Conservation (phyloP, 768 basidiomycete species). For the Macrocybe gigantea region DNA sequence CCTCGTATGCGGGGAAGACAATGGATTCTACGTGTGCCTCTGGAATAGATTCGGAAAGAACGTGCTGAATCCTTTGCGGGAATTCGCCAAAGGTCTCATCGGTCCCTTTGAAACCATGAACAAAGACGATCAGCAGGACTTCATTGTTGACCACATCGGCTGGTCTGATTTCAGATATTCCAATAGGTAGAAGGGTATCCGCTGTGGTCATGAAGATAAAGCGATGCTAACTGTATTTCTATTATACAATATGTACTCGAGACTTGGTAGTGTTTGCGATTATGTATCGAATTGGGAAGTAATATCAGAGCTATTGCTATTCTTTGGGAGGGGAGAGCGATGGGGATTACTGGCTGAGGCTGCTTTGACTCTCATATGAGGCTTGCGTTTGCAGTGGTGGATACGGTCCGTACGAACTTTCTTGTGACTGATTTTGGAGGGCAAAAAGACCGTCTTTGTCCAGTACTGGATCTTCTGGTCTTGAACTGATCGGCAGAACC, state of each 20-base stretch:
- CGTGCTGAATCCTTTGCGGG: conserved; percentile 72
- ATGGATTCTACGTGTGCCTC: conserved; percentile 59
- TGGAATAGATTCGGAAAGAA: conserved; percentile 60
- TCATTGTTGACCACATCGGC: conserved; percentile 25
- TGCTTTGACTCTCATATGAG: conserved; percentile 44
- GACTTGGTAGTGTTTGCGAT: neutral
- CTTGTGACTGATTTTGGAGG: conserved; percentile 11
- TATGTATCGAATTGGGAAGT: no score
- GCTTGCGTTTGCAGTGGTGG: conserved; percentile 47
- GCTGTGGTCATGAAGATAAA: neutral
- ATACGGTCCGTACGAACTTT: conserved; percentile 21
- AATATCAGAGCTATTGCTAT: no score
- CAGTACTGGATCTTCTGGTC: no score
- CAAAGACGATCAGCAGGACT: conserved; percentile 65
- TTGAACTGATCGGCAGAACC: conserved; percentile 7
- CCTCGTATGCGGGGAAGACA: conserved; percentile 90
- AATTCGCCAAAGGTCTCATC: conserved; percentile 75
- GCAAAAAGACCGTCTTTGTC: no score
- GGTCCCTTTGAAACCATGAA: conserved; percentile 66
- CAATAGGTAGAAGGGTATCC: neutral
- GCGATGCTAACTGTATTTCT: neutral
- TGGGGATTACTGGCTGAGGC: conserved; percentile 17
- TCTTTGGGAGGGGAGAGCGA: neutral
- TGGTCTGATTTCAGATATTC: conserved; percentile 2
- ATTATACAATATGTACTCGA: neutral